Evolutionary conservation across 225 moss, liverwort and hornwort genomes (phyloP).

Genomic region (Polytrichum commune): DNA sequence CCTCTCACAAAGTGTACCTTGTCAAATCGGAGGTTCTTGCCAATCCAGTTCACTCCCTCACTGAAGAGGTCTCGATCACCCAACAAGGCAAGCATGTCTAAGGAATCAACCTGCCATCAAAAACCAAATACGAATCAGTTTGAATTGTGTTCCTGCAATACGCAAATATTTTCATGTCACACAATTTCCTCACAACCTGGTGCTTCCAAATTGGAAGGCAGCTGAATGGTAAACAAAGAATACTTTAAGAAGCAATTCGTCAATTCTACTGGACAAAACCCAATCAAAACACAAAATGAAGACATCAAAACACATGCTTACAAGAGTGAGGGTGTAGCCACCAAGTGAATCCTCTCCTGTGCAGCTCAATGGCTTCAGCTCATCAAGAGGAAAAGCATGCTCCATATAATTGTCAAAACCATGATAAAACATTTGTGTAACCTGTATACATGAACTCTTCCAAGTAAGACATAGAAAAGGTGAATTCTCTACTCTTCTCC

Average conservation of each 20-base stretch:
- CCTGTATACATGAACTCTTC: constrained; percentile 43
- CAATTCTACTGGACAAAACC: not conserved
- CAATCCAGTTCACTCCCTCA: constrained; percentile 79
- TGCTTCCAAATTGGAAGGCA: not conserved
- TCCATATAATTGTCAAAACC: constrained; percentile 93
- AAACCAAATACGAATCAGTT: not conserved
- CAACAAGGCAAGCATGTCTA: constrained; percentile 95
- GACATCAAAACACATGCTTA: constrained; percentile 28
- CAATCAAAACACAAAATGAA: not conserved
- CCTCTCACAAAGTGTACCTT: constrained; percentile 31
- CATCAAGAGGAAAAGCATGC: constrained; percentile 94
- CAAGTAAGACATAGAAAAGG: constrained; percentile 13
- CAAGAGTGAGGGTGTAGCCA: constrained; percentile 82
- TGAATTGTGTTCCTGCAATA: not conserved
- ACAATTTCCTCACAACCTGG: not conserved
- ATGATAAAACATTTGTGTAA: constrained; percentile 93
- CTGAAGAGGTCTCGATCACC: constrained; percentile 72
- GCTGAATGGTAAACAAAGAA: no score
- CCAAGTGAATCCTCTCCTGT: constrained; percentile 93
- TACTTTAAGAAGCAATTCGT: not conserved
- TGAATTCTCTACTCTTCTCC: not conserved
- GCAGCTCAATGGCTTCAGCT: constrained; percentile 87
- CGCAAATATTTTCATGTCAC: not conserved
- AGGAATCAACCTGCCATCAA: constrained; percentile 70
- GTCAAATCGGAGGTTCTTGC: constrained; percentile 76